Evolutionary conservation across 805 yeast species (phyloP).

Genomic region (Crinitomyces ghanaensis): DNA sequence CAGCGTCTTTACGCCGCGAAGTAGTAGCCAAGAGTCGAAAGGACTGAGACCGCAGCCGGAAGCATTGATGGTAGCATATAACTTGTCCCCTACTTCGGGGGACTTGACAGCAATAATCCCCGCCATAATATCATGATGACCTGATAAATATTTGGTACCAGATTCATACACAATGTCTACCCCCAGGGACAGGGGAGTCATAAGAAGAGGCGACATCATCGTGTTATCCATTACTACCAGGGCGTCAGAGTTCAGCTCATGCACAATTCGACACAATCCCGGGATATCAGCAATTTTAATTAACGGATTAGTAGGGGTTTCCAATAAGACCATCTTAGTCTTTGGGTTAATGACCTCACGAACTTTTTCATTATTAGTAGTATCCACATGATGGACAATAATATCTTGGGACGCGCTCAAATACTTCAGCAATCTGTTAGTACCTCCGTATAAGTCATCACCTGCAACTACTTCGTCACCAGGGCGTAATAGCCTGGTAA

Average conservation of each 20-base stretch:
- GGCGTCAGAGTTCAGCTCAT: constrained; percentile 52
- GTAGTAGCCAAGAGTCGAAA: constrained; percentile 80
- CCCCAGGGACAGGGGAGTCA: constrained; percentile 77
- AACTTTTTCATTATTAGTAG: constrained; percentile 58
- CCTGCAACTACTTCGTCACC: constrained; percentile 93
- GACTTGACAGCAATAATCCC: constrained; percentile 72
- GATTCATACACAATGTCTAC: constrained; percentile 89
- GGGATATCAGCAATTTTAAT: constrained; percentile 78
- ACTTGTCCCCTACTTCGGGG: constrained; percentile 49
- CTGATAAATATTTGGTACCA: constrained; percentile 85
- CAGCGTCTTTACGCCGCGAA: constrained; percentile 81
- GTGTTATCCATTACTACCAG: constrained; percentile 88
- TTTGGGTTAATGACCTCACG: constrained; percentile 40
- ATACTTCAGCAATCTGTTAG: constrained; percentile 73
- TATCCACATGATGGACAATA: constrained; percentile 65
- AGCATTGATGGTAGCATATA: constrained; percentile 73
- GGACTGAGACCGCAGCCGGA: constrained; percentile 90
- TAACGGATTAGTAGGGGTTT: constrained; percentile 89
- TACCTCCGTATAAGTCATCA: constrained; percentile 90
- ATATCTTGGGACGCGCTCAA: constrained; percentile 53
- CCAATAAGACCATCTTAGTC: constrained; percentile 74
- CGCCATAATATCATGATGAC: constrained; percentile 96
- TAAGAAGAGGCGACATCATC: constrained; percentile 87
- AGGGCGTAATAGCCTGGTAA: constrained; percentile 58
- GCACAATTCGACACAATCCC: constrained; percentile 54